Evolutionary conservation across 306 rosid genomes (phyloP).

Genomic region (Luffa aegyptiaca): DNA sequence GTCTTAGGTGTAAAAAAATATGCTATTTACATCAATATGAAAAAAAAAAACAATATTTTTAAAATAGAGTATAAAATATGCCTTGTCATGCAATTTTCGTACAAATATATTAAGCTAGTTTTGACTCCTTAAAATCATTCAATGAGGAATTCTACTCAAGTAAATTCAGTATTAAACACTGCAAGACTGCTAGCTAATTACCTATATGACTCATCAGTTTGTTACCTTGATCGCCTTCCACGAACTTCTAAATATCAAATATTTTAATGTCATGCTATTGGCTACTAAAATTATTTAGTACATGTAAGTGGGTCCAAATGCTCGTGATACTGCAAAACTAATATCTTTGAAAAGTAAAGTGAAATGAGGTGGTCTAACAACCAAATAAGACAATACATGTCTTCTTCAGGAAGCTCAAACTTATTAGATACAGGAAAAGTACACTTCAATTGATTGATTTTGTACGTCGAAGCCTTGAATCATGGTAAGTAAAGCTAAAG

Average conservation of each 20-base stretch:
- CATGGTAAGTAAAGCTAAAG: background rate
- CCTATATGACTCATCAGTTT: background rate
- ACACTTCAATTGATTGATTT: background rate
- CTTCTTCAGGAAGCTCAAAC: background rate
- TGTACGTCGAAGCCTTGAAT: background rate
- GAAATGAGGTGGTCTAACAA: background rate
- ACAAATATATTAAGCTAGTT: background rate
- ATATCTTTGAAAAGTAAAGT: background rate
- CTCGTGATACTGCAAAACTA: background rate
- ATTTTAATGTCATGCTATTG: background rate
- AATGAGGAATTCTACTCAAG: background rate
- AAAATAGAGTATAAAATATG: background rate
- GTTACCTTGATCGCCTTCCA: background rate
- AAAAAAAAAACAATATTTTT: background rate
- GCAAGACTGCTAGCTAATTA: background rate
- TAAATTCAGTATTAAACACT: background rate
- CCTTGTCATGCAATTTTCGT: background rate
- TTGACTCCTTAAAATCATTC: background rate
- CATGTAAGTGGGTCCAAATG: background rate
- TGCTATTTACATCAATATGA: background rate
- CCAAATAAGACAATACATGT: background rate
- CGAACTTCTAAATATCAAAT: background rate
- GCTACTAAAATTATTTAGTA: background rate
- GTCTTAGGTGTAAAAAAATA: background rate
- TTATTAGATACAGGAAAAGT: background rate